Conservation (phyloP, 495 filamentous ascomycete species). For the Glonium stellatum region DNA sequence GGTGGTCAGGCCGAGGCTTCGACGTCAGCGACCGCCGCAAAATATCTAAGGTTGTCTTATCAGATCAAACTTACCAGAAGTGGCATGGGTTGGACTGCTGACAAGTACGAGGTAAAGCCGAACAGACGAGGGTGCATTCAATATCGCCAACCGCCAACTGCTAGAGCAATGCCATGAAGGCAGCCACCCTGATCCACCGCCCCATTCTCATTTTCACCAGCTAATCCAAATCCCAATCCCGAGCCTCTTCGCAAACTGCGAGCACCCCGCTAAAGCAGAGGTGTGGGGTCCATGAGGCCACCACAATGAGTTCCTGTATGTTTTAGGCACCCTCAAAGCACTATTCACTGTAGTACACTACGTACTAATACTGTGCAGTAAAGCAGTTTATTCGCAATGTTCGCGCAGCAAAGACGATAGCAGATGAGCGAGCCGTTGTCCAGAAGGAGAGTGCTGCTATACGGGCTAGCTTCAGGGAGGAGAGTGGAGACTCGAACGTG, state of each 20-base stretch:
- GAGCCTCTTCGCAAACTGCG: neutral
- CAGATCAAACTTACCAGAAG: neutral
- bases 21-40: neutral
- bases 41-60: neutral
- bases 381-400: constrained; percentile 99
- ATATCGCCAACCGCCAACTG: neutral
- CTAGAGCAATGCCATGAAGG: neutral
- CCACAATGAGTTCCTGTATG: constrained; percentile 64
- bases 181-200: neutral
- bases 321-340: constrained; percentile 31
- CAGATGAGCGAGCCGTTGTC: constrained; percentile 94
- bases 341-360: constrained; percentile 14
- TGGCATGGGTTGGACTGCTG: neutral
- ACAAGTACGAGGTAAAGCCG: neutral
- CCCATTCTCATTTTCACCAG: neutral
- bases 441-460: constrained; percentile 99
- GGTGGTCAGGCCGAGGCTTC: too few relatives aligned
- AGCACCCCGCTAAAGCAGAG: neutral
- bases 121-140: neutral
- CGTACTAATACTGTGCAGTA: constrained; percentile 48
- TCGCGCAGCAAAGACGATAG: constrained; percentile 94
- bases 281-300: constrained; percentile 31
- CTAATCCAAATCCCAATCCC: neutral
- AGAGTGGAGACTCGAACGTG: constrained; percentile 83
- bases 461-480: constrained; percentile 91